These are phyloP conservation scores for Bacidia gigantensis DNA, from an alignment of 495 filamentous ascomycete genomes.

Conservation along the genomic window DNA sequence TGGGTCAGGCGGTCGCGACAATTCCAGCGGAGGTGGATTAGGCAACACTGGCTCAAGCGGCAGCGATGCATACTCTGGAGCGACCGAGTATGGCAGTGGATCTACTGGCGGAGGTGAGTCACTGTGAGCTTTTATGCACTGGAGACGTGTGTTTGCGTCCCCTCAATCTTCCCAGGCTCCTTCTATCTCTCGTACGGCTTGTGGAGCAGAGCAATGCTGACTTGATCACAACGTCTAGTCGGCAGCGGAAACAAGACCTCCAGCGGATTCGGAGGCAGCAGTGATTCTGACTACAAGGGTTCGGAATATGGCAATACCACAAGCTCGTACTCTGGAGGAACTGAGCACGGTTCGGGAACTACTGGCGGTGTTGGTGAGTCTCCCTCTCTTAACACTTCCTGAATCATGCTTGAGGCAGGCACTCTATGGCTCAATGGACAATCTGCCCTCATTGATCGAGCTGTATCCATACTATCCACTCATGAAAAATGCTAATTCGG, in stretches of 20 bases:
- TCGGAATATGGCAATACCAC: background rate
- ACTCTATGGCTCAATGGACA: too few species aligned
- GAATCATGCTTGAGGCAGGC: too few species aligned
- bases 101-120: background rate
- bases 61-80: constrained; percentile 11
- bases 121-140: background rate
- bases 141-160: too few species aligned
- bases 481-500: background rate
- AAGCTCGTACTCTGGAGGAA: constrained; percentile 1
- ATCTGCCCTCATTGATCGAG: background rate
- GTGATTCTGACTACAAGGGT: constrained; percentile 5
- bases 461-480: background rate
- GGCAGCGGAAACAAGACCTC: background rate
- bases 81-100: constrained; percentile 10
- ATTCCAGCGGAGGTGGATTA: background rate
- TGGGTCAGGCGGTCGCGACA: constrained; percentile 12
- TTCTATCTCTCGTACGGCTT: too few species aligned
- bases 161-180: too few species aligned
- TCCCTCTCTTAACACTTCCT: too few species aligned
- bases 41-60: background rate
- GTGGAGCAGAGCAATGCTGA: too few species aligned
- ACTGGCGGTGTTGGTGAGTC: constrained; percentile 9
- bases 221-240: background rate
- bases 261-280: background rate
- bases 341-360: constrained; percentile 9